A percentile compares a stretch with the other conserved stretches of the same genome.
Conservation (phyloP, 208 protist genomes). For the Trichomonas tenax region DNA sequence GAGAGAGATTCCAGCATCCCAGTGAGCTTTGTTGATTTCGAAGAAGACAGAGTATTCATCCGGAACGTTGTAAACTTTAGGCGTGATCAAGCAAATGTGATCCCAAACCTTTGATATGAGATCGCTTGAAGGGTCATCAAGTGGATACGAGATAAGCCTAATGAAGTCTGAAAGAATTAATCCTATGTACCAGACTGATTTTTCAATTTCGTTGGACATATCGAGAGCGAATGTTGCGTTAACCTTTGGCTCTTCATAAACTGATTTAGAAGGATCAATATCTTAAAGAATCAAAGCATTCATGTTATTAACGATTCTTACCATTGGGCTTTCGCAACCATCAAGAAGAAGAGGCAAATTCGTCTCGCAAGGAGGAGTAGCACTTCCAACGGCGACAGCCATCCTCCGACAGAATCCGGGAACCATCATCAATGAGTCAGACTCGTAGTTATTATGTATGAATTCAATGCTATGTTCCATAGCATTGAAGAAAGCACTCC, state of each 20-base stretch:
- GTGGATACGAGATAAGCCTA: background rate
- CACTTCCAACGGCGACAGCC: background rate
- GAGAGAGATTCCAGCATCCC: background rate
- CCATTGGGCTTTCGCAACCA: background rate
- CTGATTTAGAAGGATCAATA: background rate
- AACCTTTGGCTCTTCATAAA: background rate
- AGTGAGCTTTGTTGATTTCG: background rate
- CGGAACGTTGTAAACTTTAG: background rate
- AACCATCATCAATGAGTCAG: background rate
- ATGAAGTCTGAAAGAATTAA: background rate
- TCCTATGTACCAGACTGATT: background rate
- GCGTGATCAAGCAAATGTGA: background rate
- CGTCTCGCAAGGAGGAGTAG: background rate
- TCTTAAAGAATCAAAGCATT: background rate
- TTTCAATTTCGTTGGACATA: background rate
- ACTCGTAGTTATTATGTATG: background rate
- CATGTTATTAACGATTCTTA: background rate
- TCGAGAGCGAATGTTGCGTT: background rate
- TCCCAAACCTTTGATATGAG: background rate
- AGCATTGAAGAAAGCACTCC: background rate
- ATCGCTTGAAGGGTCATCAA: background rate
- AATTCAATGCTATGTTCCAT: background rate
- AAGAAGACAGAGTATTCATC: background rate
- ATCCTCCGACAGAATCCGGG: background rate
- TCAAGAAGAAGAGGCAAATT: background rate